These are phyloP conservation scores for Elsinoe perseae DNA, from an alignment of 2,329 filamentous ascomycete species.

Conservation along the genomic window DNA sequence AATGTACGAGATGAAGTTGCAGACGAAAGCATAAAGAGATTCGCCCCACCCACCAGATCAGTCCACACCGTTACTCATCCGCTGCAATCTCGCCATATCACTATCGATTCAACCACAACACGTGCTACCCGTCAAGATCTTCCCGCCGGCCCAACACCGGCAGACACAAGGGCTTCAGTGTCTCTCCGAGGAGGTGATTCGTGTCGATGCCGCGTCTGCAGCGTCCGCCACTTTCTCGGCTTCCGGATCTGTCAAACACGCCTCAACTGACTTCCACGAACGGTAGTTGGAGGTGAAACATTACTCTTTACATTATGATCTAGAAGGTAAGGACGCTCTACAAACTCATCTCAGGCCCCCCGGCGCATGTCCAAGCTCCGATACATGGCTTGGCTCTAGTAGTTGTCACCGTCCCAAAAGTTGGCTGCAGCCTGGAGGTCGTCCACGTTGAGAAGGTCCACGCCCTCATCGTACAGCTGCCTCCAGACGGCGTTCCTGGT, in stretches of 20 bases:
- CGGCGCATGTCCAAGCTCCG: constrained; percentile 4
- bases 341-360: not conserved
- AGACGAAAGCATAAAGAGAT: not conserved
- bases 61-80: not conserved
- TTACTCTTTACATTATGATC: not conserved
- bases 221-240: not conserved
- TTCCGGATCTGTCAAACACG: not conserved
- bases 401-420: constrained; percentile 30
- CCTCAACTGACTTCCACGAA: not conserved
- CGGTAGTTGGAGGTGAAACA: constrained; percentile 4
- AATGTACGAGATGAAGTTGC: not conserved
- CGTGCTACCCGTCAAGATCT: constrained; percentile 11
- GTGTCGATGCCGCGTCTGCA: not conserved
- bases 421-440: constrained; percentile 48
- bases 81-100: constrained; percentile 13
- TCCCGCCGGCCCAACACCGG: not conserved
- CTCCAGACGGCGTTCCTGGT: constrained; percentile 53
- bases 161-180: not conserved
- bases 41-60: constrained; percentile 3
- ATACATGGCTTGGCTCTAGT: not conserved
- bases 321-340: constrained; percentile 4
- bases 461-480: constrained; percentile 48
- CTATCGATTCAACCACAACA: constrained; percentile 14
- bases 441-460: constrained; percentile 57
- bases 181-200: not conserved